Evolutionary conservation across 192 early-diverging fungal genomes (phyloP), one percentile per base, ranked within the genome.

Genomic region (Gonapodya sp.): DNA sequence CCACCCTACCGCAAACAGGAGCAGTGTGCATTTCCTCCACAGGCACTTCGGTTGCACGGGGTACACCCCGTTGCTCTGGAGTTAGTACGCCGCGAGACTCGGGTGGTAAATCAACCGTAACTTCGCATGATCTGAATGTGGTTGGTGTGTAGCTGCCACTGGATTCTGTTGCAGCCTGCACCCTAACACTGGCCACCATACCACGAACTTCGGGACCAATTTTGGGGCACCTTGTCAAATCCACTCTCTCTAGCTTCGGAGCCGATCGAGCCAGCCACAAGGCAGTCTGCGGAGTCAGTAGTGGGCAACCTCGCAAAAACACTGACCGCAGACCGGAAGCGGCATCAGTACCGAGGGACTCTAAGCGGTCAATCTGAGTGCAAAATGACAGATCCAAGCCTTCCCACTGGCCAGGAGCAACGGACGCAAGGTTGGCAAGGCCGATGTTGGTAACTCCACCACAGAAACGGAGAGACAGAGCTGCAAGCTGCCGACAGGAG

Each of bases 381-480:
- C 88, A 89, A 80, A 84, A 80, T 1, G 82, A 81, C 35, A 89
- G 79, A 36, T 87, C 84, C 31, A 89, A 82, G 34, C 34, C 36
- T 35, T 80, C 37, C 74, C 87, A 88, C 36, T 79, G 34, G 78
- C 88, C 46, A 24, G 46, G 87, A 73, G 64, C 36, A 2, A 86
- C 88, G 18, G 86, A 83, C 18, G 85, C 83, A 0, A 89, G 83
- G 74, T 89, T 86, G 82, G 85, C 87, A 0, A 89, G 81, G 0
- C 88, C 88, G 0, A 80, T 86, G 81, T 88, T 87, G 1, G 86
- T 89, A 36, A 89, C 83, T 30, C 85, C 79, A 2, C 84, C 87
- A 85, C 88, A 89, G 78, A 89, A 89, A 0, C 81, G 80, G 14
- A 89, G 79, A 35, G 84, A 82, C 36, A 89, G 79, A 36, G 82